A percentile compares a stretch with the other conserved stretches of the same genome.
phyloP scores from a whole-genome alignment of 768 basidiomycete genomes.

The Phylloporus sp. region DNA sequence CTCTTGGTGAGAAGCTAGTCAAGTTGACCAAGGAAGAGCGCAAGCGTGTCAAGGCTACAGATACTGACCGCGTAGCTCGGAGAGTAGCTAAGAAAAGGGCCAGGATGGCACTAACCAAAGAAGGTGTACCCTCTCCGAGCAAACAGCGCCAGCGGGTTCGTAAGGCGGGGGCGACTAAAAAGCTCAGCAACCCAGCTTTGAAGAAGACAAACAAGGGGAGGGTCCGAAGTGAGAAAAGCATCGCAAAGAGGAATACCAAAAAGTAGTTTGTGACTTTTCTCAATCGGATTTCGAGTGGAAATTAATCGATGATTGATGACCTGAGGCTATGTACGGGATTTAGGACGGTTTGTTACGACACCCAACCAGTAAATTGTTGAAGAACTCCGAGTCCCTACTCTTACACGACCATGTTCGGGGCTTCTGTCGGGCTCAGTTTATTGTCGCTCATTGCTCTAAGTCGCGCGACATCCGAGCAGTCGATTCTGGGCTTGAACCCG shows the following conservation, averaged over 20 bases:
- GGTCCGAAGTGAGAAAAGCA: slow-evolving; percentile 51
- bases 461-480: slow-evolving; percentile 20
- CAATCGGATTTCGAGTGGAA: background rate
- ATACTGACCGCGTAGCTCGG: slow-evolving; percentile 78
- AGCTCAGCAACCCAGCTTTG: slow-evolving; percentile 7
- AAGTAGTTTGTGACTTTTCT: slow-evolving; percentile 34
- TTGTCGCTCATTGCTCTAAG: slow-evolving; percentile 16
- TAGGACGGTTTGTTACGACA: no score
- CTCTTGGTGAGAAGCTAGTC: slow-evolving; percentile 73
- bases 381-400: no score
- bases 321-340: no score
- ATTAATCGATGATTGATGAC: no score
- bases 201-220: slow-evolving; percentile 40
- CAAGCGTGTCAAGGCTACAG: slow-evolving; percentile 73
- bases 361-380: no score
- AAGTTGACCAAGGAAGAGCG: slow-evolving; percentile 81
- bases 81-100: slow-evolving; percentile 89
- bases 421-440: slow-evolving; percentile 10
- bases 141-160: slow-evolving; percentile 48
- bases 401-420: slow-evolving; percentile 6
- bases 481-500: slow-evolving; percentile 12
- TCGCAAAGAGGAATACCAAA: slow-evolving; percentile 54
- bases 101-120: slow-evolving; percentile 46
- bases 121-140: slow-evolving; percentile 34
- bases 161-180: slow-evolving; percentile 34